Base-by-base conservation (phyloP, 805 yeast species). In the Candida namnaoensis region DNA sequence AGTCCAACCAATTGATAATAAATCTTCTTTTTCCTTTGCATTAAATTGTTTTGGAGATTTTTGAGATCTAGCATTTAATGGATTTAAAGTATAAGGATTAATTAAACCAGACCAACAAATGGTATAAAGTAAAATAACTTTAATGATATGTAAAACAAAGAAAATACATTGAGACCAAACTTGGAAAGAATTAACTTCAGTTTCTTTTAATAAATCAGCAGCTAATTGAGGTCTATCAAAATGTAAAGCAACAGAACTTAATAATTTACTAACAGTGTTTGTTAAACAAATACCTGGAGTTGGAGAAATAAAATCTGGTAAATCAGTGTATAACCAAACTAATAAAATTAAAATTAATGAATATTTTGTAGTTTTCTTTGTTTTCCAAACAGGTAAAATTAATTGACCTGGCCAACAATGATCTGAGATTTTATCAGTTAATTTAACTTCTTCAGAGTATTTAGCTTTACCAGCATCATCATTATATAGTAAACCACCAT, bases 271-370 rank as follows among this genome's bases (percentile, higher is more conserved):
- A 26, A 78, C 43, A 50, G 78, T 76, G 52, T 79, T 82, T 10
- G 95, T 82, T 43, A 88, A 64, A 49, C 90, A 83, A 43, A 80
- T 72, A 24, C 96, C 96, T 0, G 98, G 98, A 5, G 98, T 91
- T 38, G 97, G 97, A 32, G 90, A 76, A 41, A 88, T 68, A 52
- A 69, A 74, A 56, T 88, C 96, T 2, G 99, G 99, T 58, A 93
- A 71, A 65, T 93, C 98, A 2, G 95, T 80, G 61, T 90, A 93
- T 44, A 93, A 72, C 98, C 99, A 93, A 14, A 65, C 62, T 9
- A 73, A 40, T 51, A 86, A 63, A 4, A 61, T 12, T 1, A 40
- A 25, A 14, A 66, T 40, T 5, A 65, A 43, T 49, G 69, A 65
- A 47, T 61, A 71, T 27, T 66, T 69, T n/a, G 57, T 47, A 45